Conservation (phyloP, 768 basidiomycete genomes). For the Lentinula guzmanii region DNA sequence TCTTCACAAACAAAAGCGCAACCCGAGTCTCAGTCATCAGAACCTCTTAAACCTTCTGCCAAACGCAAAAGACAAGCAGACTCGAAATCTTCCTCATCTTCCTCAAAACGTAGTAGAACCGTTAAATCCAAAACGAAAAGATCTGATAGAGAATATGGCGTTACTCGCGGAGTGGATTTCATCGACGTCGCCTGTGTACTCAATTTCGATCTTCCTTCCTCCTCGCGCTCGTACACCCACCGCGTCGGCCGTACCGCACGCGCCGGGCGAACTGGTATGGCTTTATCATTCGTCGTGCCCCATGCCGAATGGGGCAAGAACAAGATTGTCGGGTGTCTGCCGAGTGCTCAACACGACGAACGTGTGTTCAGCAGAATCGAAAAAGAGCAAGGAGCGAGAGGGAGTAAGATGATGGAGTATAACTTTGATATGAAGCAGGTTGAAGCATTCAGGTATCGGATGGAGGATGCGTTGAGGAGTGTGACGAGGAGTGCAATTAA, state of each 20-base stretch:
- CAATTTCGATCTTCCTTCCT: conserved; percentile 95
- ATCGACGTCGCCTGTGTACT: conserved; percentile 95
- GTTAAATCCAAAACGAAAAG: background rate
- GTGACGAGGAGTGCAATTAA: conserved; percentile 83
- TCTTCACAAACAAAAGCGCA: conserved; percentile 54
- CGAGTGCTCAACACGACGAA: conserved; percentile 67
- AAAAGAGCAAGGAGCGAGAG: conserved; percentile 41
- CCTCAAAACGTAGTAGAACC: conserved; percentile 14
- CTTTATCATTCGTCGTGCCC: conserved; percentile 84
- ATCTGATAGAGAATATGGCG: conserved; percentile 79
- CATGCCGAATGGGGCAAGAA: conserved; percentile 63
- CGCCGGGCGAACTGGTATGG: conserved; percentile 89
- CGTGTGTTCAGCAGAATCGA: conserved; percentile 40
- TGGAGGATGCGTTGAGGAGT: conserved; percentile 90
- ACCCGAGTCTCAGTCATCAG: background rate
- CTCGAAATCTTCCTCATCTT: background rate
- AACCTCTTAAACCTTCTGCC: conserved; percentile 26
- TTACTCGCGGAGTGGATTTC: conserved; percentile 95
- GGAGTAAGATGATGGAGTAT: conserved; percentile 77
- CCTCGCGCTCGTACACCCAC: conserved; percentile 87
- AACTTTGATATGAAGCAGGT: conserved; percentile 94
- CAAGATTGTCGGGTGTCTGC: conserved; percentile 63
- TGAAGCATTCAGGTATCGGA: conserved; percentile 94
- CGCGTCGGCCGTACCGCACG: conserved; percentile 96
- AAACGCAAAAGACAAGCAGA: background rate